Conservation (phyloP, 768 basidiomycete species). For the Boletus vermiculosoides region DNA sequence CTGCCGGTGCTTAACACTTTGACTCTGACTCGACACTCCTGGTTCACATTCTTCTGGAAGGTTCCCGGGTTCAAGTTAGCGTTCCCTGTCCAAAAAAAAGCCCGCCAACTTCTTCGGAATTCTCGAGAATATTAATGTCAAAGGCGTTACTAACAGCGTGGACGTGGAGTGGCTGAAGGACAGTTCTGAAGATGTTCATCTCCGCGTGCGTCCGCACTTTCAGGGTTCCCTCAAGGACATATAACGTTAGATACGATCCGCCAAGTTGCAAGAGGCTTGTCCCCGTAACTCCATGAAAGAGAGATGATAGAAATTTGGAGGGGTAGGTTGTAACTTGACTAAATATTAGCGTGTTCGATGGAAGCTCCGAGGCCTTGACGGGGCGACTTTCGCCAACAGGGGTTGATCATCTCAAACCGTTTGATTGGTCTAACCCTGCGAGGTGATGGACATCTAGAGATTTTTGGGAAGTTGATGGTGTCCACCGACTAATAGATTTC, state of each 20-base stretch:
- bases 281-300: neutral
- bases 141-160: no score
- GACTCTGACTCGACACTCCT: no score
- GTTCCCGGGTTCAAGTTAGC: no score
- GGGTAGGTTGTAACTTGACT: neutral
- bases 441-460: neutral
- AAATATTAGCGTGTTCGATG: neutral
- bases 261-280: neutral
- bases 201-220: no score
- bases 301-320: neutral
- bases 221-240: neutral
- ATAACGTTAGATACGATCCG: neutral
- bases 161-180: no score
- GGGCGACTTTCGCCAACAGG: neutral
- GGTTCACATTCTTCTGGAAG: no score
- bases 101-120: no score
- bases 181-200: no score
- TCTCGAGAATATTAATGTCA: no score
- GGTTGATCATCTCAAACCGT: neutral
- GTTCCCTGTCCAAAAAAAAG: no score
- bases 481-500: neutral
- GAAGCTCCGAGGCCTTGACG: neutral
- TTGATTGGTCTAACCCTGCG: neutral
- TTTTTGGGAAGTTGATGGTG: neutral
- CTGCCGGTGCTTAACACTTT: no score